Percentiles rank a stretch among this genome's conserved stretches.
Evolutionary conservation across 306 rosid species (phyloP).

Genomic region (Fragaria iinumae): DNA sequence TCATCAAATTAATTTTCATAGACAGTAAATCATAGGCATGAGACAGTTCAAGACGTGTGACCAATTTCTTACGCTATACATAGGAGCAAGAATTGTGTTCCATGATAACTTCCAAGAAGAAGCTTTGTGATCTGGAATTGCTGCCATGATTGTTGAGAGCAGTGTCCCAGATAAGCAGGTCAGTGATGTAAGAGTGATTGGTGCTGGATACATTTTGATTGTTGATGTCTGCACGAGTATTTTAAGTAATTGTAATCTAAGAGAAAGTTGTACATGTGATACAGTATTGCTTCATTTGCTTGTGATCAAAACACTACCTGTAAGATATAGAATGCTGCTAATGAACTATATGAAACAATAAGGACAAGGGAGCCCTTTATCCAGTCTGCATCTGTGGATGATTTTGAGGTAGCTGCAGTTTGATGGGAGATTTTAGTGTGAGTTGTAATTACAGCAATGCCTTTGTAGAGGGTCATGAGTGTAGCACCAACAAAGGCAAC

Average conservation of each 20-base stretch:
- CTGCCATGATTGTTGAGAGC: slow-evolving; percentile 22
- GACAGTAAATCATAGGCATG: not conserved
- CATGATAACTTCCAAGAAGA: slow-evolving; percentile 29
- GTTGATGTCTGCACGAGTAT: slow-evolving; percentile 17
- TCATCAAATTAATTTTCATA: not conserved
- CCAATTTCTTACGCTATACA: slow-evolving; percentile 9
- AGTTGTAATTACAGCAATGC: slow-evolving; percentile 2
- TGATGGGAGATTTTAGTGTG: not conserved
- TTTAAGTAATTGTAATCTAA: not conserved
- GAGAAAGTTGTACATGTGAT: not conserved
- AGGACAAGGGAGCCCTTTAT: slow-evolving; percentile 26
- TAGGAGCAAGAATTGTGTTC: slow-evolving; percentile 28
- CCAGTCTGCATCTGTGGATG: slow-evolving; percentile 5
- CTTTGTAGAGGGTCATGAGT: slow-evolving; percentile 31
- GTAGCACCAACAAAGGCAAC: slow-evolving; percentile 20
- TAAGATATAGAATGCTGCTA: slow-evolving; percentile 14
- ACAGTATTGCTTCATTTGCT: not conserved
- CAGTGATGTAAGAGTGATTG: slow-evolving; percentile 20
- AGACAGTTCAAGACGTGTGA: not conserved
- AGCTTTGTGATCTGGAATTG: slow-evolving; percentile 27
- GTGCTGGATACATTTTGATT: slow-evolving; percentile 26
- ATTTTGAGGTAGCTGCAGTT: not conserved
- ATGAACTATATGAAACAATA: not conserved
- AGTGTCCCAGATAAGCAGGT: slow-evolving; percentile 23
- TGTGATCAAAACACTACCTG: slow-evolving; percentile 14